phyloP scores from a whole-genome alignment of 495 filamentous ascomycete genomes.

The Penicillium lagena region DNA sequence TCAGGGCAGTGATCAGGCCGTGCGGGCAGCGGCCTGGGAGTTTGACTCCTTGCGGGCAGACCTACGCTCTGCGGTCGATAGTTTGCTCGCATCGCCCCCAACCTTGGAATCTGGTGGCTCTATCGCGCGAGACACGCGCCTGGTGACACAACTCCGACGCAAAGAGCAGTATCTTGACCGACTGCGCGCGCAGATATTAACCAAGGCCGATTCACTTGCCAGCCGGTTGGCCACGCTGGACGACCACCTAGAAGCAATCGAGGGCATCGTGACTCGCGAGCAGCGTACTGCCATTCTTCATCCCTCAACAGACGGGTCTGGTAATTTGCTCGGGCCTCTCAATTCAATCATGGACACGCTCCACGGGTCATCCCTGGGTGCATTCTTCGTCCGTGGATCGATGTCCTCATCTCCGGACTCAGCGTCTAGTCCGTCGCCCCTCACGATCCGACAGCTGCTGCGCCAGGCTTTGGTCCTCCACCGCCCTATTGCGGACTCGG shows the following conservation, averaged over 20 bases:
- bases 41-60: slow-evolving; percentile 36
- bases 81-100: slow-evolving; percentile 23
- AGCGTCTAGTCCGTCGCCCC: background rate
- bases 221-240: slow-evolving; percentile 32
- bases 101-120: slow-evolving; percentile 2
- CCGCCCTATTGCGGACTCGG: slow-evolving; percentile 15
- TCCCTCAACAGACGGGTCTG: background rate
- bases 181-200: slow-evolving; percentile 27
- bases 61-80: slow-evolving; percentile 35
- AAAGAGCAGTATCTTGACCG: slow-evolving; percentile 34
- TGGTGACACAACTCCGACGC: slow-evolving; percentile 27
- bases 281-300: slow-evolving; percentile 5
- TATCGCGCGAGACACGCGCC: slow-evolving; percentile 22
- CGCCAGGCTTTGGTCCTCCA: slow-evolving; percentile 17
- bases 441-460: slow-evolving; percentile 11
- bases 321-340: background rate
- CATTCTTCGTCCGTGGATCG: background rate
- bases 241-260: slow-evolving; percentile 37
- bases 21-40: slow-evolving; percentile 27
- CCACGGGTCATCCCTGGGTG: background rate
- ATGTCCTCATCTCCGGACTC: background rate
- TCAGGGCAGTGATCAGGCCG: slow-evolving; percentile 28
- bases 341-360: background rate
- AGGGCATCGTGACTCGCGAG: slow-evolving; percentile 24
- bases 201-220: slow-evolving; percentile 29